Percentiles rank a stretch among this genome's conserved stretches.
phyloP scores from a whole-genome alignment of 768 basidiomycete genomes.

The Phylloporus sp. region DNA sequence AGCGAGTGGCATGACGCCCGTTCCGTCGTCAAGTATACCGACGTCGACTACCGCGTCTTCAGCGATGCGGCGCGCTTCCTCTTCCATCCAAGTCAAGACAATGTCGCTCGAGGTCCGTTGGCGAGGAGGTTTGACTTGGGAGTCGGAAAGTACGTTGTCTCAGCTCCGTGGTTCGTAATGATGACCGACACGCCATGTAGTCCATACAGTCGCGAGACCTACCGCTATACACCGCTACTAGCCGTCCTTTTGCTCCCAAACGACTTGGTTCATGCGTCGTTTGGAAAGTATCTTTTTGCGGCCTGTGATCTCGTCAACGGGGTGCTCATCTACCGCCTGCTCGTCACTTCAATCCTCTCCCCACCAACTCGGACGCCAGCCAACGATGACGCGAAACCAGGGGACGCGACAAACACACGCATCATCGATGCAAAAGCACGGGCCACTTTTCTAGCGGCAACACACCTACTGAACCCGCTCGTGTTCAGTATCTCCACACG shows the following conservation, averaged over 20 bases:
- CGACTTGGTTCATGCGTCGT: constrained; percentile 71
- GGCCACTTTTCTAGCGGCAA: constrained; percentile 55
- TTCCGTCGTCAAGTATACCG: constrained; percentile 91
- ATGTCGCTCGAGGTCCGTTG: constrained; percentile 60
- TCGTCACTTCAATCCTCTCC: constrained; percentile 48
- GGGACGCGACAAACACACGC: background rate
- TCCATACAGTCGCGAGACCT: constrained; percentile 88
- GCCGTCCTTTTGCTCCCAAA: constrained; percentile 81
- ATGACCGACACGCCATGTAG: constrained; percentile 36
- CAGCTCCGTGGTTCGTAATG: background rate
- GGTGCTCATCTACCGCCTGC: constrained; percentile 59
- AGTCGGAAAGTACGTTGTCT: constrained; percentile 72
- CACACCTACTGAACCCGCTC: constrained; percentile 90
- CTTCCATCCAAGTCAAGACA: constrained; percentile 42
- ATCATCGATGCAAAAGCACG: constrained; percentile 8
- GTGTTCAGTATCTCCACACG: constrained; percentile 96
- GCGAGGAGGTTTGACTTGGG: constrained; percentile 34
- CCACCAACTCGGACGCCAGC: background rate
- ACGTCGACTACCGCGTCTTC: constrained; percentile 95
- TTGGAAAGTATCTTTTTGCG: constrained; percentile 90
- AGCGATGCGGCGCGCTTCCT: constrained; percentile 82
- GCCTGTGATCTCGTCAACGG: constrained; percentile 79
- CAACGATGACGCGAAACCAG: constrained; percentile 3
- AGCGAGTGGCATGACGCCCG: constrained; percentile 87
- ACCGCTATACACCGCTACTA: constrained; percentile 93